Conservation (phyloP, 2,329 filamentous ascomycete genomes). For the Colletotrichum acutatum region DNA sequence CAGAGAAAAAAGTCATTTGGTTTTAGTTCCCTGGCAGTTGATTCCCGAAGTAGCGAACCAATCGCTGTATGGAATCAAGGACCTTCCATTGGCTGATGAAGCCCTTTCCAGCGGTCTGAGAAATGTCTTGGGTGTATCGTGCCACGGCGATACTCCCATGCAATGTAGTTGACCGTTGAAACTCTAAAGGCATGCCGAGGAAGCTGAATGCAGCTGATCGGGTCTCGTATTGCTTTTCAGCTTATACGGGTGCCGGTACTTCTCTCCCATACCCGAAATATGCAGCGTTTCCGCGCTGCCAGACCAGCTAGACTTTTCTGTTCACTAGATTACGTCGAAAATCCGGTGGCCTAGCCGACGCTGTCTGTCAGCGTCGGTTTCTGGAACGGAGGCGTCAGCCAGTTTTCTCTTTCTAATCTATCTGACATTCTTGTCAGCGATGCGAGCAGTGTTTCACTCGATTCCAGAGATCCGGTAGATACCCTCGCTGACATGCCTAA, state of each 20-base stretch:
- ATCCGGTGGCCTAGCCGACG: background rate
- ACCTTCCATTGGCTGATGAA: background rate
- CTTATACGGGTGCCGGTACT: background rate
- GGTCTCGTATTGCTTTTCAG: background rate
- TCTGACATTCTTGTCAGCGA: slow-evolving; percentile 13
- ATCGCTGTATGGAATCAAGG: background rate
- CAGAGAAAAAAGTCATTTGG: too few relatives aligned
- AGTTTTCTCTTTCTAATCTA: slow-evolving; percentile 8
- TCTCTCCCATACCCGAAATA: background rate
- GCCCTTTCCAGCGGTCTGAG: background rate
- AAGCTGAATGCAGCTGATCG: background rate
- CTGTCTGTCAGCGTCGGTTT: background rate
- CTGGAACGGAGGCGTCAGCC: background rate
- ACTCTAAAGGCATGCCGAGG: background rate
- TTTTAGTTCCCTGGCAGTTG: background rate
- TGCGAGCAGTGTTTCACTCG: slow-evolving; percentile 5
- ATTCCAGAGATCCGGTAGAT: slow-evolving; percentile 15
- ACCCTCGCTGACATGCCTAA: background rate
- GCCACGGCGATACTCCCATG: background rate
- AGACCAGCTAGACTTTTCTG: background rate
- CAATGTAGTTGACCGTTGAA: background rate
- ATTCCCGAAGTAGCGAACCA: background rate
- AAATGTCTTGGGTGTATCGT: background rate
- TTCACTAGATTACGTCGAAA: background rate
- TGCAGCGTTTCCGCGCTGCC: background rate